These are phyloP conservation scores for Boletus rubroflammeus DNA, from an alignment of 768 basidiomycete genomes.

Conservation along the genomic window DNA sequence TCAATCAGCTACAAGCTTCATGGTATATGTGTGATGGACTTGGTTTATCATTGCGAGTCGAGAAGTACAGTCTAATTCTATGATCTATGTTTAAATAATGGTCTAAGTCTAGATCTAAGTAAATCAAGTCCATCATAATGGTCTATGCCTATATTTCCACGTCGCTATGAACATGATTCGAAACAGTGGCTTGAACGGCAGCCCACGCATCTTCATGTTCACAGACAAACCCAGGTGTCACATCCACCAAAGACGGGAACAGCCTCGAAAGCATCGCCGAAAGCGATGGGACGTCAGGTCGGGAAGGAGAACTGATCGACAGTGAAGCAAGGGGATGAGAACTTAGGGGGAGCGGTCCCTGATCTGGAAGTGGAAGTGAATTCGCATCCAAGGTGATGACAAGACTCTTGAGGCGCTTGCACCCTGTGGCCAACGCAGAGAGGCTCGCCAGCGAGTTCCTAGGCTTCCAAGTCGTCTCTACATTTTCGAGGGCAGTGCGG, in stretches of 20 bases:
- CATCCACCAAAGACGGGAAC: slow-evolving; percentile 38
- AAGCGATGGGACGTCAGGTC: slow-evolving; percentile 26
- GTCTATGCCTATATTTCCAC: slow-evolving; percentile 4
- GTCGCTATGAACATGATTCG: background rate
- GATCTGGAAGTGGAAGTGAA: background rate
- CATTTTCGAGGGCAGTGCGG: slow-evolving; percentile 24
- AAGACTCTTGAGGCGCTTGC: slow-evolving; percentile 16
- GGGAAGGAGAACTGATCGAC: slow-evolving; percentile 33
- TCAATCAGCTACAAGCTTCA: background rate
- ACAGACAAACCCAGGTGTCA: slow-evolving; percentile 33
- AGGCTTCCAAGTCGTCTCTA: slow-evolving; percentile 17
- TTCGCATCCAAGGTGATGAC: slow-evolving; percentile 17
- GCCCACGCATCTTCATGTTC: slow-evolving; percentile 33
- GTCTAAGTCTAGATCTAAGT: background rate
- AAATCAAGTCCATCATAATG: background rate
- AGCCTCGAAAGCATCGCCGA: slow-evolving; percentile 32
- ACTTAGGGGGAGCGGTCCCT: background rate
- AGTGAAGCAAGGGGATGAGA: slow-evolving; percentile 31
- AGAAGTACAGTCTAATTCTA: too few relatives aligned
- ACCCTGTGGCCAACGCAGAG: slow-evolving; percentile 14
- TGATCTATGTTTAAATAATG: background rate
- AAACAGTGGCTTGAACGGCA: slow-evolving; percentile 11
- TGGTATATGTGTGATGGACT: background rate
- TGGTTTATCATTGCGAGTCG: too few relatives aligned
- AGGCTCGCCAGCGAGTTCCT: slow-evolving; percentile 18